A percentile compares a stretch with the other conserved stretches of the same genome.
These are phyloP conservation scores for Tardiomyces blankii DNA, from an alignment of 1,139 yeast species.

Conservation along the genomic window DNA sequence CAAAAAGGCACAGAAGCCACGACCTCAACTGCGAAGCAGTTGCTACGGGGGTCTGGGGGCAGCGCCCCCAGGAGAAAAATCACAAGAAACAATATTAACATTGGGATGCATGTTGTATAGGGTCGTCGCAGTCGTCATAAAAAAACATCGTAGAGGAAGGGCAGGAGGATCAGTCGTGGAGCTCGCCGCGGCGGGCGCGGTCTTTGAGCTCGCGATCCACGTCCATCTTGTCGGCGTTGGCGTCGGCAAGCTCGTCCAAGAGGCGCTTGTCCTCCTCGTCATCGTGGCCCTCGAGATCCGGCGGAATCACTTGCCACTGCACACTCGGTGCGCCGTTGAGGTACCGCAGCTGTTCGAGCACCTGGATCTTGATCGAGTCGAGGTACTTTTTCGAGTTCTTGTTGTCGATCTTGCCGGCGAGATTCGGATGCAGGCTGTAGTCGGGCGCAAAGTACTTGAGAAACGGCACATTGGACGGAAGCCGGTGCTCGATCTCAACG, in stretches of 20 bases:
- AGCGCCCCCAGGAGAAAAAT: too few relatives aligned
- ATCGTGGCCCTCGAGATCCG: constrained; percentile 61
- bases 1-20: too few relatives aligned
- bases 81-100: too few relatives aligned
- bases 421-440: constrained; percentile 75
- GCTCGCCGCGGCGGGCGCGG: constrained; percentile 1
- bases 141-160: too few relatives aligned
- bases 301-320: constrained; percentile 82
- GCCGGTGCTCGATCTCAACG: constrained; percentile 57
- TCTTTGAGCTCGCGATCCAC: constrained; percentile 1
- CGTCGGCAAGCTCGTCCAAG: constrained; percentile 42
- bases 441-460: constrained; percentile 91
- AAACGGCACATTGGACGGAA: constrained; percentile 75
- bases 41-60: too few relatives aligned
- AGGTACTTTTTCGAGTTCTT: constrained; percentile 76
- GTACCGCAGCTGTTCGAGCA: constrained; percentile 72
- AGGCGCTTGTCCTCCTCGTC: constrained; percentile 47
- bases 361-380: constrained; percentile 65
- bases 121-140: too few relatives aligned
- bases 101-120: too few relatives aligned
- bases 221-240: constrained; percentile 6
- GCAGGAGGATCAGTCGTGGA: not conserved
- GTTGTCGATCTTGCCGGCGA: constrained; percentile 83
- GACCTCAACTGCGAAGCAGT: too few relatives aligned
- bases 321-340: constrained; percentile 92